Percentiles rank a stretch among this genome's conserved stretches.
Evolutionary conservation across 768 basidiomycete species (phyloP).

Genomic region (Crassisporium funariophilum): DNA sequence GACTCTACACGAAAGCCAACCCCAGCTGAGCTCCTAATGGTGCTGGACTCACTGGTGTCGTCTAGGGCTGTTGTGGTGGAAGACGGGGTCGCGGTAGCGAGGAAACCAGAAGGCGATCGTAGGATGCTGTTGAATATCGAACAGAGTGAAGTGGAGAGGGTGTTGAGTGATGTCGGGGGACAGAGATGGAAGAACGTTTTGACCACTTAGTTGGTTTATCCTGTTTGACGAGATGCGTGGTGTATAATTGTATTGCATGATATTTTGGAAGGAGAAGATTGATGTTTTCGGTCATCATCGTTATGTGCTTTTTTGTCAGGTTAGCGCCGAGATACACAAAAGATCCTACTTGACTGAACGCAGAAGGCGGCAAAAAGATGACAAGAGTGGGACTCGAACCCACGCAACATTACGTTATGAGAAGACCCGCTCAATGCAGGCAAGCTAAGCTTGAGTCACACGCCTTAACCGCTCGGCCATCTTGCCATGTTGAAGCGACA

Average conservation of each 20-base stretch:
- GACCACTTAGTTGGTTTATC: too few relatives aligned
- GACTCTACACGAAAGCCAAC: slow-evolving; percentile 63
- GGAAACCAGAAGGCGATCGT: slow-evolving; percentile 66
- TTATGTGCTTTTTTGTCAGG: too few relatives aligned
- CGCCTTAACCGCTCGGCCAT: slow-evolving; percentile 52
- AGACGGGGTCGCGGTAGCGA: slow-evolving; percentile 51
- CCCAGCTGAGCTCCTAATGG: slow-evolving; percentile 60
- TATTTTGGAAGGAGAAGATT: too few relatives aligned
- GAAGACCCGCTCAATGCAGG: slow-evolving; percentile 26
- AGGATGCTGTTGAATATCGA: slow-evolving; percentile 84
- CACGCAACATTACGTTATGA: slow-evolving; percentile 36
- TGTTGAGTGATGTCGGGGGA: slow-evolving; percentile 81
- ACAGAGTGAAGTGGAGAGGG: slow-evolving; percentile 80
- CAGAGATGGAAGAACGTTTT: slow-evolving; percentile 67
- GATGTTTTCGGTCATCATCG: too few relatives aligned
- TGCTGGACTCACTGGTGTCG: slow-evolving; percentile 76
- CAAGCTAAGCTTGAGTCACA: slow-evolving; percentile 47
- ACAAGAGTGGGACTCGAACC: slow-evolving; percentile 40
- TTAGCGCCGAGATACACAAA: too few relatives aligned
- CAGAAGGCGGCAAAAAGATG: slow-evolving; percentile 27
- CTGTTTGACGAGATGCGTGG: too few relatives aligned
- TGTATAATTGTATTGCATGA: too few relatives aligned
- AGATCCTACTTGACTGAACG: too few relatives aligned
- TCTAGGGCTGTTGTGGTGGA: slow-evolving; percentile 79
- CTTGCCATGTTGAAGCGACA: too few relatives aligned